Conservation (phyloP, 495 filamentous ascomycete species). For the Neurospora sp. region DNA sequence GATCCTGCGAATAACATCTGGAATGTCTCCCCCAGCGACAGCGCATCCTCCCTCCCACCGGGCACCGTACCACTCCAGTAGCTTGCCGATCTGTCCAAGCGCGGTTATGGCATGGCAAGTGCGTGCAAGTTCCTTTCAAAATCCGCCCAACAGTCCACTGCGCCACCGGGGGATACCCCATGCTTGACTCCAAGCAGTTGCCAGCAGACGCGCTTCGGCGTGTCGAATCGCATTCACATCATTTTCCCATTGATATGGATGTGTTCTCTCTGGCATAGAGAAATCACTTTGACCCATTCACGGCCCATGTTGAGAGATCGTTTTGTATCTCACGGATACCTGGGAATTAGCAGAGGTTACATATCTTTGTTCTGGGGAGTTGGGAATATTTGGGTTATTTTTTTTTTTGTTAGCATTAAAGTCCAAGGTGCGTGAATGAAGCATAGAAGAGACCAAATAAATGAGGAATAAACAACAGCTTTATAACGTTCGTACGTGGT, state of each 20-base stretch:
- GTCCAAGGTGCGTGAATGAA: not conserved
- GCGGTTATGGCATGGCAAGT: constrained; percentile 9
- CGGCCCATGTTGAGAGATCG: constrained; percentile 26
- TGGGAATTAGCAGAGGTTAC: constrained; percentile 33
- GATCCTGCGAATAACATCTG: constrained; percentile 28
- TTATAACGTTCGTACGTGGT: not conserved
- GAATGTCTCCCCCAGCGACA: constrained; percentile 32
- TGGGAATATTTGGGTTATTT: not conserved
- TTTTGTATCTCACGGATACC: constrained; percentile 19
- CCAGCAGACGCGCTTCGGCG: constrained; percentile 19
- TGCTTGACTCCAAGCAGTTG: constrained; percentile 3
- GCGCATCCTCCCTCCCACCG: constrained; percentile 39
- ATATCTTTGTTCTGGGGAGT: not conserved
- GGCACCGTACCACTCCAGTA: constrained; percentile 37
- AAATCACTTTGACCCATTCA: constrained; percentile 18
- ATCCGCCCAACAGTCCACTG: not conserved
- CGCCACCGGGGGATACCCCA: not conserved
- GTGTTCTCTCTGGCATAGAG: constrained; percentile 31
- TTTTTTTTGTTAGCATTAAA: too few relatives aligned
- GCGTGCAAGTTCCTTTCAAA: not conserved
- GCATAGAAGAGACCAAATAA: not conserved
- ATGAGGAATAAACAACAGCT: not conserved
- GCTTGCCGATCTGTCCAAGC: constrained; percentile 32
- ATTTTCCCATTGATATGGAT: constrained; percentile 20
- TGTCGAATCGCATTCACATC: constrained; percentile 23